Base-by-base conservation (phyloP, 768 basidiomycete genomes). In the Sarcomyxa edulis region DNA sequence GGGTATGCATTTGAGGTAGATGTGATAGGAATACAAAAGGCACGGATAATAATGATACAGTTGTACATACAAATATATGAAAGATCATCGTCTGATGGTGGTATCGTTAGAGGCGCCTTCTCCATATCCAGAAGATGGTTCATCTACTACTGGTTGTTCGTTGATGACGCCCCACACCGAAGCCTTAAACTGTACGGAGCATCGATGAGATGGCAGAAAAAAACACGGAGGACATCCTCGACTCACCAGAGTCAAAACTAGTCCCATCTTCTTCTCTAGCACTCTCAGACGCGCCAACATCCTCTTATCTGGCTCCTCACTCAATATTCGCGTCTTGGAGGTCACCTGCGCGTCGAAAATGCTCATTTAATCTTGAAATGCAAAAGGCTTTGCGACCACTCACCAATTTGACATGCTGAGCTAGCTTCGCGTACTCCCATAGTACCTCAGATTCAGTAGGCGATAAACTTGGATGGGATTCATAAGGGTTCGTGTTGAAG, bases 91-190 rank as follows among this genome's bases (percentile, higher is more conserved):
- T 15, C 39, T 45, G 36, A 60, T 54, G 15, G 55, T 64, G 20
- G 43, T 43, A 37, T 64, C 58, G 19, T 46, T 48, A 15, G 48
- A 50, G 24, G 43, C 53, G 12, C 57, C 38, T 26, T 50, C 47
- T 16, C 50, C 47, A 31, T 51, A 41, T 10, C 27, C 21, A 25
- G 44, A 38, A 12, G 45, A 45, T 23, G 42, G 46, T 28, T 58
- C 58, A n/a, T n/a, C 37, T 23, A 57, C 54, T 19, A 60, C 58
- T 15, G 76, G 73, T 50, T 86, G 83, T 50, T 89, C 84, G 55
- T 84, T 88, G 56, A 96, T 84, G 38, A 94, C 84, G 10, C 84
- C 89, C 91, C 92, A 95, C 1, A 95, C 91, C 8, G 94, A 95
- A 0, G 86, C 92, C 64, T 96, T 94, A 76, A 93, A 97, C 90